A percentile compares a stretch with the other conserved stretches of the same genome.
Evolutionary conservation across 768 basidiomycete genomes (phyloP).

Genomic region (Hygrophorus russula): DNA sequence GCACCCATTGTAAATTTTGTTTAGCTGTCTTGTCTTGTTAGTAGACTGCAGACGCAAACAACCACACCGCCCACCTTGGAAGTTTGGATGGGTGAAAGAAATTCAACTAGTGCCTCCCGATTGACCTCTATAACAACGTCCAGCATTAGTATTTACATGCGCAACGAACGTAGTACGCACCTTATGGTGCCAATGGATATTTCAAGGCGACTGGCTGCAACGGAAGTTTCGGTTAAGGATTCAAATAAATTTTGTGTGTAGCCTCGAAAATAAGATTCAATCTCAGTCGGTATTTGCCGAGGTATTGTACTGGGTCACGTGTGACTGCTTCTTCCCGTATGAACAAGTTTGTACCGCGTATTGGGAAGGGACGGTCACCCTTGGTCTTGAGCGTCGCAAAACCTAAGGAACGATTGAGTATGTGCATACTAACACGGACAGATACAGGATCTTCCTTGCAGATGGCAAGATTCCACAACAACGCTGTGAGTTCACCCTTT

Average conservation of each 20-base stretch:
- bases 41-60: constrained; percentile 6
- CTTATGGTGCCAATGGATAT: constrained; percentile 85
- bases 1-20: constrained; percentile 67
- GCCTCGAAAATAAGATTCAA: constrained; percentile 22
- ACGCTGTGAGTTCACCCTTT: neutral
- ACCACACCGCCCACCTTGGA: neutral
- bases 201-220: constrained; percentile 65
- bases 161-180: constrained; percentile 24
- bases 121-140: constrained; percentile 65
- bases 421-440: constrained; percentile 28
- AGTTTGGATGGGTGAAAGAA: constrained; percentile 8
- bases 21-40: neutral
- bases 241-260: neutral
- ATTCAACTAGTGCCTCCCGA: constrained; percentile 71
- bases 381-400: constrained; percentile 13
- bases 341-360: constrained; percentile 19
- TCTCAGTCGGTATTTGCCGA: constrained; percentile 16
- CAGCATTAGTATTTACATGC: neutral
- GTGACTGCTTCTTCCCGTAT: constrained; percentile 16
- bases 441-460: constrained; percentile 53
- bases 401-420: constrained; percentile 2
- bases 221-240: constrained; percentile 5
- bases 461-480: constrained; percentile 21
- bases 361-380: constrained; percentile 26
- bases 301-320: constrained; percentile 18